Evolutionary conservation across 441 rosid genomes (phyloP), one percentile per base, ranked within the genome.

Genomic region (Populus hybrid): DNA sequence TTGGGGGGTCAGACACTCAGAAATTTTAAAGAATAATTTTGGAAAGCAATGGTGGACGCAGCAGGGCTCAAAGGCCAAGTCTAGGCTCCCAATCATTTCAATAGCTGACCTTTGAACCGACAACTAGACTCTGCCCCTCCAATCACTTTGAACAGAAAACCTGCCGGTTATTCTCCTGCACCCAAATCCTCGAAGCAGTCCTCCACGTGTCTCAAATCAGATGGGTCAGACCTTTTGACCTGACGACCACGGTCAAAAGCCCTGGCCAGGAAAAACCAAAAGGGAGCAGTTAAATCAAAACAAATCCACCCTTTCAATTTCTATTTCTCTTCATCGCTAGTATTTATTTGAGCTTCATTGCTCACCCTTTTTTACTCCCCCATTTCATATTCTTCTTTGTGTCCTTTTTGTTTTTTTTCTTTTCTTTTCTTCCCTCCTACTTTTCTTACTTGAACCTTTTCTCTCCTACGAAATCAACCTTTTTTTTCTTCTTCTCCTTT

Each of bases 161-260:
- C 85, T 90, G 95, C 91, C 87, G 94, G 86, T 84, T 80, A 83
- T 86, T 83, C 81, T 84, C 91, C 88, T 88, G 81, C 91, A 86
- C 79, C 81, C 50, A 69, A 72, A 65, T 71, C 50, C 64, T 26
- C 81, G 26, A 7, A 20, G 68, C 69, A 20, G n/a, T 8, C 45
- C 4, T 9, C 20, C 80, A 90, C 93, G 93, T 93, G 97, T 86
- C 85, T 4, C 18, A 1, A 31, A 78, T 86, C 84, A 73, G 77
- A 82, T 70, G 90, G 93, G 80, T 82, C 87, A 76, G 71, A 59
- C 64, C 35, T 76, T 86, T 86, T 86, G 90, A 90, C 90, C 80
- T 85, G 59, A 75, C 31, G 85, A 82, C 87, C 76, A 28, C 80
- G 63, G 92, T 87, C 90, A 84, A 82, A 78, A 83, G 63, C 79